phyloP scores from a whole-genome alignment of 371 early-diverging fungal genomes.

The Rhizopus delemar region DNA sequence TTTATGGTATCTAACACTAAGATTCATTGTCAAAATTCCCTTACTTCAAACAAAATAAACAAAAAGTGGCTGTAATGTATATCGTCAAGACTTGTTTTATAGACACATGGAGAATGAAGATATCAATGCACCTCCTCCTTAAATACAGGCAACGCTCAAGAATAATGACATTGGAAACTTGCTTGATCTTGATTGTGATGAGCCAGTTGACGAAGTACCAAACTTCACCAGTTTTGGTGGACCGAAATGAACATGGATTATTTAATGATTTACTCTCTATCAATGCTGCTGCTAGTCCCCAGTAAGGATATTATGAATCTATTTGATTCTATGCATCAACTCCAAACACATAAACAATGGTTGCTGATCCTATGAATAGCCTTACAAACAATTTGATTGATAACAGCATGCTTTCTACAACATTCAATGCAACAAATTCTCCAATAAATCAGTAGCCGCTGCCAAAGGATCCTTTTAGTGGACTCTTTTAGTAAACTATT shows the following conservation, averaged over 20 bases:
- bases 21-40: too few species aligned
- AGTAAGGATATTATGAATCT: slow-evolving; percentile 39
- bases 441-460: too few species aligned
- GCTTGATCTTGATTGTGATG: slow-evolving; percentile 56
- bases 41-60: too few species aligned
- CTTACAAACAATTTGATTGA: slow-evolving; percentile 27
- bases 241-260: slow-evolving; percentile 17
- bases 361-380: slow-evolving; percentile 7
- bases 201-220: slow-evolving; percentile 23
- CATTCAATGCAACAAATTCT: too few species aligned
- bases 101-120: slow-evolving; percentile 58
- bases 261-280: slow-evolving; percentile 40
- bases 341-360: slow-evolving; percentile 2
- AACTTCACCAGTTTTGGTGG: slow-evolving; percentile 30
- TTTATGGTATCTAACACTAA: too few species aligned
- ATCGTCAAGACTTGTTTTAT: background rate
- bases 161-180: slow-evolving; percentile 59
- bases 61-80: too few species aligned
- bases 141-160: slow-evolving; percentile 56
- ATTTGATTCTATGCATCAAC: slow-evolving; percentile 28
- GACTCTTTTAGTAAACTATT: too few species aligned
- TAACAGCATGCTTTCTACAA: background rate
- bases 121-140: slow-evolving; percentile 50
- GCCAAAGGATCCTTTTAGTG: too few species aligned
- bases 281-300: slow-evolving; percentile 2